Evolutionary conservation across 139 green algal genomes (phyloP), one percentile per base, ranked within the genome.

Genomic region (Tetradesmus obliquus): DNA sequence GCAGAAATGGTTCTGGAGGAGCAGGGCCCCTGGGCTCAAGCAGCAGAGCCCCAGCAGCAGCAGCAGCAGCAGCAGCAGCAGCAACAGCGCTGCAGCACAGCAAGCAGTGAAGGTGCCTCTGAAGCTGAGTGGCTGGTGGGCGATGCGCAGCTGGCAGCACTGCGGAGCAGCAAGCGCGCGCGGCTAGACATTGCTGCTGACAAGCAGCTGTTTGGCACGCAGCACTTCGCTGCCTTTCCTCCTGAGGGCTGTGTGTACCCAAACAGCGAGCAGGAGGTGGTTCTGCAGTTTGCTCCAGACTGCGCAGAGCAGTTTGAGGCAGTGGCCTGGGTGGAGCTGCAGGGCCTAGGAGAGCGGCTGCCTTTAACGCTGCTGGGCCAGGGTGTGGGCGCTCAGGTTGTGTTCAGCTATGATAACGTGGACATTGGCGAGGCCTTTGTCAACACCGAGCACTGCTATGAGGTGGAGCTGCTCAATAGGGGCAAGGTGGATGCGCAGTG

Each of bases 371-470:
- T 98, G 19, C 89, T 69, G 10, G 96, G 93, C 17, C 91, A 89
- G 69, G 96, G 95, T 55, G 91, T 97, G 87, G 95, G 93, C 92
- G 53, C 97, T 0, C 88, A 95, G 4, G 95, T 94, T 8, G 89
- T 97, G 19, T 98, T 98, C 92, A 94, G 89, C 32, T 98, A 97
- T 88, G 96, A 97, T 82, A 91, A 95, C 55, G 71, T 95, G 15
- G 96, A 98, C 87, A 93, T 98, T n/a, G 97, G 97, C 55, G 95
- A 98, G 71, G 95, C 94, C 0, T 98, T 95, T 91, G 92, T 97
- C 69, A 96, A 97, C 93, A 97, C 94, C 9, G 89, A 96, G 91
- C 96, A 98, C 93, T 84, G 57, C 5, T 95, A 96, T 53, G 95
- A 97, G 93, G 94, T 98, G 17, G 94, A 97, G 89, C 93, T 98